A percentile compares a stretch with the other conserved stretches of the same genome.
phyloP scores from a whole-genome alignment of 2,329 filamentous ascomycete genomes.

The Clonostachys byssicola region DNA sequence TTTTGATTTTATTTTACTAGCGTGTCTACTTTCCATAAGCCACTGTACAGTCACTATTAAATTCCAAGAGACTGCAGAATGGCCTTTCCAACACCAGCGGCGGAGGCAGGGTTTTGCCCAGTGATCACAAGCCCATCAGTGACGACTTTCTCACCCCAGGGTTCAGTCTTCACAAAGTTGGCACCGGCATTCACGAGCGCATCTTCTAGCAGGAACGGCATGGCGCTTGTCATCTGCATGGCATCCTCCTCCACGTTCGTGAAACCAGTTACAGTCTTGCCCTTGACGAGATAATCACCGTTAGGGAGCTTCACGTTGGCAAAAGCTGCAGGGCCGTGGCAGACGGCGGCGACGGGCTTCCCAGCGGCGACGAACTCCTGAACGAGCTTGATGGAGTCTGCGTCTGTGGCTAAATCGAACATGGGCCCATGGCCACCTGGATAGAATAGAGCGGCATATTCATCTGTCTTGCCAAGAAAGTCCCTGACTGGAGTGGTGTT shows the following conservation, averaged over 20 bases:
- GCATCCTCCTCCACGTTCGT: constrained; percentile 52
- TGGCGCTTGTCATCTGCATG: constrained; percentile 39
- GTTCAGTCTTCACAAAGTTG: constrained; percentile 51
- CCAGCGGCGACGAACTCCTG: constrained; percentile 56
- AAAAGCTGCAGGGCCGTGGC: constrained; percentile 64
- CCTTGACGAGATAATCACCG: constrained; percentile 50
- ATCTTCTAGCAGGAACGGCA: constrained; percentile 58
- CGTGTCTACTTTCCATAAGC: too few relatives aligned
- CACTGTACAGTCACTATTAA: not conserved
- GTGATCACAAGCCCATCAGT: constrained; percentile 50
- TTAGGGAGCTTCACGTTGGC: constrained; percentile 46
- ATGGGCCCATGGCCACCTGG: constrained; percentile 60
- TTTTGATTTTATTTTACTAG: too few relatives aligned
- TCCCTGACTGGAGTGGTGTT: constrained; percentile 54
- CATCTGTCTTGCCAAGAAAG: constrained; percentile 50
- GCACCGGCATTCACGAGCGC: constrained; percentile 47
- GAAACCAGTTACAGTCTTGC: constrained; percentile 58
- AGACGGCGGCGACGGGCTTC: constrained; percentile 64
- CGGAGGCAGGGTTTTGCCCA: constrained; percentile 53
- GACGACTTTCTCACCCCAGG: constrained; percentile 43
- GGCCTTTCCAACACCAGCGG: constrained; percentile 45
- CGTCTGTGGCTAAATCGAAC: constrained; percentile 61
- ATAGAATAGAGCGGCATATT: constrained; percentile 60
- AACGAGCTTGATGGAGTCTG: constrained; percentile 54
- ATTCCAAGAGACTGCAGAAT: constrained; percentile 38